Evolutionary conservation across 176 grass and related monocot genomes (phyloP), one percentile per base, ranked within the genome.

Genomic region (Cymbopogon citratus): DNA sequence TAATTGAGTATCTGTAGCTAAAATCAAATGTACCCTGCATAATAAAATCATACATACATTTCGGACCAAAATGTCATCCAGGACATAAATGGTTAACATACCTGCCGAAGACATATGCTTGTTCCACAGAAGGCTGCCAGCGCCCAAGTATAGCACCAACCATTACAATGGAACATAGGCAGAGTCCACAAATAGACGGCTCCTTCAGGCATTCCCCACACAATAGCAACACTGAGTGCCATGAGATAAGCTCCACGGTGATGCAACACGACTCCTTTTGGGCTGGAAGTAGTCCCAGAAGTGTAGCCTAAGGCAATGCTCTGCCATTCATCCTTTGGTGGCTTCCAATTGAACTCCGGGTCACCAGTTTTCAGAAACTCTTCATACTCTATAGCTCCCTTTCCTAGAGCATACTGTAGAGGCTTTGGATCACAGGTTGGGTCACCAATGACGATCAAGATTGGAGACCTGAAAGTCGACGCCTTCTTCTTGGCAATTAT

Each of bases 111-210:
- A 81, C 96, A 98, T 71, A 98, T 91, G 80, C 84, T 98, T 28
- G 92, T 98, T 86, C 96, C 92, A 19, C 92, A 93, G 27, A 95
- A 45, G 1, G 92, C 96, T n/a, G 96, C 96, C 77, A 98, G 26
- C 1, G 92, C 75, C 96, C 96, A 98, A 31, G 96, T 87, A 12
- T 90, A 95, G 52, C 92, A 98, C 96, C 96, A 95, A 12, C 96
- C 96, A 78, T 98, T 98, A 21, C 96, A 98, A 46, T 98, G 96
- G 70, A 98, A 98, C 96, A 95, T 95, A 6, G 92, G 96, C 54
- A 98, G 35, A 80, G 96, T 98, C 96, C 96, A 98, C 54, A 98
- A 67, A 59, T 98, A 98, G 66, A 95, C 38, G 12, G 90, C 73
- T 7, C 92, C 91, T 43, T 93, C 91, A 61, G 85, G 87, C 90